These are phyloP conservation scores for Hordeum pubiflorum DNA, from an alignment of 202 grass and related monocot species.

Conservation along the genomic window DNA sequence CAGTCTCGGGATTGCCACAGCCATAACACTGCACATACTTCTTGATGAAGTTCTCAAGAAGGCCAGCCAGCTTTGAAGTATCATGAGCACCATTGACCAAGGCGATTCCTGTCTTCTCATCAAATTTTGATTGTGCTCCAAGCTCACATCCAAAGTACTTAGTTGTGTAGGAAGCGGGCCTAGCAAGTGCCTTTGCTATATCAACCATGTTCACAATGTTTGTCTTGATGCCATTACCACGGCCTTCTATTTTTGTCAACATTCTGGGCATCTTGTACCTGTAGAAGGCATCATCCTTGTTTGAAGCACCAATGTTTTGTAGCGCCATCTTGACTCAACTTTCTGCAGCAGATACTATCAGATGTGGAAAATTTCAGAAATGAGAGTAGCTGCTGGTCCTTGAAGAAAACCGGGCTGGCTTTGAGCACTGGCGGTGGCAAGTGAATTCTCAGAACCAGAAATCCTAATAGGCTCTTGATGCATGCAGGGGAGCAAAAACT, in stretches of 20 bases:
- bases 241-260: slow-evolving; percentile 83
- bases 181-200: slow-evolving; percentile 63
- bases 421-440: not conserved
- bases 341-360: slow-evolving; percentile 19
- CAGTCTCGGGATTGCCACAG: slow-evolving; percentile 77
- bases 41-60: slow-evolving; percentile 85
- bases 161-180: slow-evolving; percentile 72
- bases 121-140: slow-evolving; percentile 75
- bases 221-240: slow-evolving; percentile 84
- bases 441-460: slow-evolving; percentile 8
- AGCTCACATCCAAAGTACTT: slow-evolving; percentile 84
- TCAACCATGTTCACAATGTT: slow-evolving; percentile 92
- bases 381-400: not conserved
- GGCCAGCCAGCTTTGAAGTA: slow-evolving; percentile 68
- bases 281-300: slow-evolving; percentile 91
- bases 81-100: slow-evolving; percentile 77
- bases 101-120: slow-evolving; percentile 51
- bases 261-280: slow-evolving; percentile 91
- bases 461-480: slow-evolving; percentile 34
- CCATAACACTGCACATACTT: slow-evolving; percentile 93
- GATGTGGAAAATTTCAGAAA: not conserved
- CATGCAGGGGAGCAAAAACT: slow-evolving; percentile 35
- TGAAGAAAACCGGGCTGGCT: slow-evolving; percentile 3
- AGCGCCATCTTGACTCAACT: slow-evolving; percentile 54
- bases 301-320: slow-evolving; percentile 80